Evolutionary conservation across 441 rosid genomes (phyloP).

Genomic region (Gossypium trilobum): DNA sequence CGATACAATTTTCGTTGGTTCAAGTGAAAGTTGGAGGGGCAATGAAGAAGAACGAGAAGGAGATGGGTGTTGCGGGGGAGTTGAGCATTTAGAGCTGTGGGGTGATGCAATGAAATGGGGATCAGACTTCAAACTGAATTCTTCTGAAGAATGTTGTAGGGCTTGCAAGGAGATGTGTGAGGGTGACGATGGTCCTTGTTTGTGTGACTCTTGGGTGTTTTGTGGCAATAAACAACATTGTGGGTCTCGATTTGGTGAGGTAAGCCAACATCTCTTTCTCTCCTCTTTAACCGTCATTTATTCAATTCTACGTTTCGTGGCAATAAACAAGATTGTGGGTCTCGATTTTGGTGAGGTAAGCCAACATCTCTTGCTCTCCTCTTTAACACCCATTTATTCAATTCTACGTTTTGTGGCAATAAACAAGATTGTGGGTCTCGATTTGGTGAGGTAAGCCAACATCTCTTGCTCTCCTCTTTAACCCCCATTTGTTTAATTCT

Average conservation of each 20-base stretch:
- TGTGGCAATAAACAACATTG: constrained; percentile 29
- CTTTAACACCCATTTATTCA: not conserved
- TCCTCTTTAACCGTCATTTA: not conserved
- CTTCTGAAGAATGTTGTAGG: constrained; percentile 29
- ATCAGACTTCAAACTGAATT: constrained; percentile 28
- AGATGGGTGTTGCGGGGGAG: constrained; percentile 27
- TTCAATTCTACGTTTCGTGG: constrained; percentile 23
- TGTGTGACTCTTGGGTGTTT: constrained; percentile 36
- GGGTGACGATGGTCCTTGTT: constrained; percentile 27
- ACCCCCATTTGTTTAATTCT: not conserved
- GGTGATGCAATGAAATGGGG: constrained; percentile 38
- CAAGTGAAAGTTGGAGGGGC: not conserved
- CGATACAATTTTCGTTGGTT: not conserved
- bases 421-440: constrained; percentile 27
- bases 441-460: constrained; percentile 34
- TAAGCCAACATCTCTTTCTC: constrained; percentile 3
- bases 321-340: constrained; percentile 24
- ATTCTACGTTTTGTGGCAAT: constrained; percentile 17
- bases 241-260: constrained; percentile 39
- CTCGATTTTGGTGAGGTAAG: constrained; percentile 37
- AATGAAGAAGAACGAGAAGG: constrained; percentile 3
- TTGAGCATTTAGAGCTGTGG: constrained; percentile 36
- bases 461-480: not conserved
- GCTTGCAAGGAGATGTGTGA: constrained; percentile 34
- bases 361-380: not conserved